Conservation (phyloP, 139 green algal species). For the Picochlorum sp. region DNA sequence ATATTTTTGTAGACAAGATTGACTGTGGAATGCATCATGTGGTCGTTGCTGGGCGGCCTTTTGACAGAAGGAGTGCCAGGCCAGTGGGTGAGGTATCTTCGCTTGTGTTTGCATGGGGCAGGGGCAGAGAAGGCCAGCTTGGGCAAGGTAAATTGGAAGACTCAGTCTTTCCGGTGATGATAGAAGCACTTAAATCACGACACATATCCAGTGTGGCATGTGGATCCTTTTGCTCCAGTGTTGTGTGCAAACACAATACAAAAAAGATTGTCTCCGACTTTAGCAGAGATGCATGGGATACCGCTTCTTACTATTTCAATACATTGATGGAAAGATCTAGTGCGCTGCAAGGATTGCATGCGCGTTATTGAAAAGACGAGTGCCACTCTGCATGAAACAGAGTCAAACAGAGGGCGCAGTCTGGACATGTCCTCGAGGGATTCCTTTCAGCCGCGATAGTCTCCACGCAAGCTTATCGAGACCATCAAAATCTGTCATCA, state of each 20-base stretch:
- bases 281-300: slow-evolving; percentile 18
- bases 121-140: slow-evolving; percentile 62
- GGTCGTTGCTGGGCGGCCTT: slow-evolving; percentile 33
- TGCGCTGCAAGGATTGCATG: too few species aligned
- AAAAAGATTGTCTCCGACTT: slow-evolving; percentile 15
- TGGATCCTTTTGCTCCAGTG: slow-evolving; percentile 48
- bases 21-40: slow-evolving; percentile 57
- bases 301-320: slow-evolving; percentile 12
- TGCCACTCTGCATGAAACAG: too few species aligned
- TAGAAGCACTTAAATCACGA: slow-evolving; percentile 21
- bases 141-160: slow-evolving; percentile 37
- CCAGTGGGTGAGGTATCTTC: slow-evolving; percentile 8
- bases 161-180: slow-evolving; percentile 33
- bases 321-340: slow-evolving; percentile 4
- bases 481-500: background rate
- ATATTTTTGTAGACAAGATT: slow-evolving; percentile 39
- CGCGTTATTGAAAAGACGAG: too few species aligned
- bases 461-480: background rate
- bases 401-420: too few species aligned
- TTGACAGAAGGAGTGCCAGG: slow-evolving; percentile 17
- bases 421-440: too few species aligned
- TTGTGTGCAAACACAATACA: slow-evolving; percentile 53
- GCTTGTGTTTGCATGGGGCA: slow-evolving; percentile 61
- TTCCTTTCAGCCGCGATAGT: too few species aligned
- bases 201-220: slow-evolving; percentile 38